Evolutionary conservation across 495 filamentous ascomycete species (phyloP).

Genomic region (Niebla homalea): DNA sequence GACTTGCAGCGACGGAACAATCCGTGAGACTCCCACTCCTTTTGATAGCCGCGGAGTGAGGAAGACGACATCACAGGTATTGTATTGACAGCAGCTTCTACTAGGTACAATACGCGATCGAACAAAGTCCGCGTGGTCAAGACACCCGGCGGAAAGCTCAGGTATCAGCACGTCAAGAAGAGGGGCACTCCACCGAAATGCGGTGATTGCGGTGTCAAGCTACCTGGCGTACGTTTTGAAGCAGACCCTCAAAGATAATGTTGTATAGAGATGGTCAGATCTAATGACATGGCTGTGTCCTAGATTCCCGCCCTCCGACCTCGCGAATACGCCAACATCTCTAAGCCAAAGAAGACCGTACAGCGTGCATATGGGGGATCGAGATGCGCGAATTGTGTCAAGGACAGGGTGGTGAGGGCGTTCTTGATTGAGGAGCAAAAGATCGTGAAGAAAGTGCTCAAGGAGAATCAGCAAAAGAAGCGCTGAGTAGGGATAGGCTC

Average conservation of each 20-base stretch:
- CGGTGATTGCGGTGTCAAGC: conserved; percentile 94
- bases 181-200: conserved; percentile 92
- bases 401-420: conserved; percentile 89
- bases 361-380: conserved; percentile 96
- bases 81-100: not conserved
- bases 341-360: conserved; percentile 96
- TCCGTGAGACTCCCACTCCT: conserved; percentile 53
- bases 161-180: conserved; percentile 98
- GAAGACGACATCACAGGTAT: too few species aligned
- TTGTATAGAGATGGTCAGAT: not conserved
- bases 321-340: conserved; percentile 91
- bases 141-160: conserved; percentile 88
- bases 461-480: conserved; percentile 86
- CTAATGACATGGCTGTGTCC: conserved; percentile 7
- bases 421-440: conserved; percentile 99
- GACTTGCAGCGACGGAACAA: conserved; percentile 63
- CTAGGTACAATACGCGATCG: conserved; percentile 87
- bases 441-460: conserved; percentile 99
- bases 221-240: conserved; percentile 68
- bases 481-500: conserved; percentile 22
- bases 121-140: conserved; percentile 94
- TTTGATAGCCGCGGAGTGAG: conserved; percentile 8
- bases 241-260: not conserved
- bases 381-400: conserved; percentile 95
- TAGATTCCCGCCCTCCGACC: conserved; percentile 94